Conservation (phyloP, 1,139 yeast species). For the Suhomyces anneliseae region DNA sequence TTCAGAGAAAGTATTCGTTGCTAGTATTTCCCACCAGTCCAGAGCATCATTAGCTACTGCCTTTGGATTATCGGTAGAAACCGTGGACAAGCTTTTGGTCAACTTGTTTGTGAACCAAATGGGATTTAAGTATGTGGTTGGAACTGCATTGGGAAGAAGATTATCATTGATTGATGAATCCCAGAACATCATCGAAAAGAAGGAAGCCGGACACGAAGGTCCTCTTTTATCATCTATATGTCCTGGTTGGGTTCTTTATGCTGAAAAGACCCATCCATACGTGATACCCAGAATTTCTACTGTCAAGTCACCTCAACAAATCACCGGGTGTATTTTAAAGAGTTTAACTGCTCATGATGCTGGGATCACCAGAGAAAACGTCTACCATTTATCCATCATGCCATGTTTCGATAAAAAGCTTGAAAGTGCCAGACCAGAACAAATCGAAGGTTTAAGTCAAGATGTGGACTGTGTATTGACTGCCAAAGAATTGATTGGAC, state of each 20-base stretch:
- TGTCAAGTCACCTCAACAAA: conserved; percentile 89
- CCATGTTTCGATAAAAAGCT: conserved; percentile 96
- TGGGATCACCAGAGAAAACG: conserved; percentile 31
- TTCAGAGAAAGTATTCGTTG: conserved; percentile 52
- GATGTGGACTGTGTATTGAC: conserved; percentile 96
- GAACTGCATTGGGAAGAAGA: conserved; percentile 80
- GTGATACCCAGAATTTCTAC: conserved; percentile 60
- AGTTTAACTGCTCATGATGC: conserved; percentile 47
- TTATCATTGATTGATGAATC: conserved; percentile 65
- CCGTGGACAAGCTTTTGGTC: conserved; percentile 61
- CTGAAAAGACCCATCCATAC: conserved; percentile 92
- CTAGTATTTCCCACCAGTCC: conserved; percentile 83
- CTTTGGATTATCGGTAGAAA: conserved; percentile 49
- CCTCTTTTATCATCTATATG: conserved; percentile 70
- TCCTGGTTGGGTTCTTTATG: conserved; percentile 97
- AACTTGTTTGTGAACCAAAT: conserved; percentile 58
- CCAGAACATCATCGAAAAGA: conserved; percentile 41
- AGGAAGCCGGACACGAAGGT: conserved; percentile 19
- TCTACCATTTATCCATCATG: conserved; percentile 87
- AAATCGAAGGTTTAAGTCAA: conserved; percentile 26
- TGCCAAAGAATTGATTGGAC: conserved; percentile 77
- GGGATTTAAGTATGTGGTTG: conserved; percentile 76
- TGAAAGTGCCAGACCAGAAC: conserved; percentile 87
- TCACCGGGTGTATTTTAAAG: conserved; percentile 79
- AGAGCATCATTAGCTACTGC: conserved; percentile 81